Evolutionary conservation across 2,329 filamentous ascomycete species (phyloP), one percentile per base, ranked within the genome.

Genomic region (Lachnellula willkommii): DNA sequence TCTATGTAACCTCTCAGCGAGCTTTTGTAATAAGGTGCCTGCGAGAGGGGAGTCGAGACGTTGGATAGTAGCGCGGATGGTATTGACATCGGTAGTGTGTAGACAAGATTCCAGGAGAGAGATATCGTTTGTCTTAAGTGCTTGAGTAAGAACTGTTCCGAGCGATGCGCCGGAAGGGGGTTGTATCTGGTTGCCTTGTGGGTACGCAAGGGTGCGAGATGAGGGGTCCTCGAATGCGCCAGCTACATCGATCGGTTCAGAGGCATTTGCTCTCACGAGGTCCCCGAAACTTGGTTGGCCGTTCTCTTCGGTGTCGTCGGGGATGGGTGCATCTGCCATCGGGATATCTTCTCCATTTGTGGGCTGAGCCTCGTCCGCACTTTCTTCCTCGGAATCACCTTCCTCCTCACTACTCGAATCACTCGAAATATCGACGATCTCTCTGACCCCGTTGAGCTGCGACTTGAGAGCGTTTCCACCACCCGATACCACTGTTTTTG

Each of bases 91-190:
- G 53, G 82, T 85, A 15, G 87, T 87, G 66, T 90, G 88, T 66
- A 99, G 83, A 73, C 93, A 97, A 0, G 90, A 91, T 76, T 97
- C 93, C 65, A 99, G 85, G 52, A 96, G 86, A 60, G 88, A 85
- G 60, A 82, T 81, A 74, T 99, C 94, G 73, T 96, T 94, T 59
- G 92, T 96, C 67, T 88, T 88, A 55, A 99, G 85, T 5, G 94
- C 90, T 72, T 97, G 93, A 14, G 91, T 86, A 57, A 99, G 85
- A n/a, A 96, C 90, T 5, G 90, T 96, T 48, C 89, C 88, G 50
- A 99, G 82, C 6, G 93, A 96, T 57, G 90, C 85, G 57, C 88
- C 85, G 12, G 85, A 85, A 12, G 87, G 88, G 20, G 65, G 54
- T 52, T 66, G 63, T 47, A 68, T 57, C 47, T 60, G 56, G 17